Percentiles rank a stretch among this genome's conserved stretches.
phyloP scores from a whole-genome alignment of 2,329 filamentous ascomycete species.

The Daldinia eschscholtzii region DNA sequence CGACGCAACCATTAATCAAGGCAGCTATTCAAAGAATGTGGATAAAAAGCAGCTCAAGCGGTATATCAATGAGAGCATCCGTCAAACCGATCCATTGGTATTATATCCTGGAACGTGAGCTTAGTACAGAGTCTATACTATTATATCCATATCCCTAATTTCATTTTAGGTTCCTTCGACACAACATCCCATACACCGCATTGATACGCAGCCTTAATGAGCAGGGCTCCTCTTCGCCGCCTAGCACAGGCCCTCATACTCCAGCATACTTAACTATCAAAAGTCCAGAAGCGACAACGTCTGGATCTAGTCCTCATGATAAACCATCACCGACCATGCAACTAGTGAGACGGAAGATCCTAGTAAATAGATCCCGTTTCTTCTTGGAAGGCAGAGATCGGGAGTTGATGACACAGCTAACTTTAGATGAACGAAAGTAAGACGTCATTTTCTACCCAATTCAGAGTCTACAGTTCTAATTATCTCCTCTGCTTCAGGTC shows the following conservation, averaged over 20 bases:
- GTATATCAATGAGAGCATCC: background rate
- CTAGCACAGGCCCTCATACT: background rate
- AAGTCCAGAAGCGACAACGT: background rate
- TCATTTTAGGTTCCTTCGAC: background rate
- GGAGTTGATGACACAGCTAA: background rate
- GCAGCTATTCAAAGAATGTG: background rate
- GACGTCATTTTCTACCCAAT: background rate
- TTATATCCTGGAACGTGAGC: background rate
- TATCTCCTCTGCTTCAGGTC: background rate
- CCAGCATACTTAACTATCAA: background rate
- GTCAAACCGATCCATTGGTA: background rate
- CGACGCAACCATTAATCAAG: background rate
- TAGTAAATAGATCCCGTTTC: background rate
- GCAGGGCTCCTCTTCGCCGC: background rate
- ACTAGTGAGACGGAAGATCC: background rate
- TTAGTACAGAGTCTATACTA: background rate
- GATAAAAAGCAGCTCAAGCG: background rate
- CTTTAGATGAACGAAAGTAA: background rate
- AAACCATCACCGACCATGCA: background rate
- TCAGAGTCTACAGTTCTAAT: background rate
- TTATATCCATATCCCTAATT: background rate
- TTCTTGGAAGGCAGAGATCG: background rate
- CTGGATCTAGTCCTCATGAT: background rate
- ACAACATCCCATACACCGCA: background rate
- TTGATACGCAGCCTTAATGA: background rate